Percentiles rank a stretch among this genome's conserved stretches.
Conservation (phyloP, 306 rosid genomes). For the Corylus heterophylla region DNA sequence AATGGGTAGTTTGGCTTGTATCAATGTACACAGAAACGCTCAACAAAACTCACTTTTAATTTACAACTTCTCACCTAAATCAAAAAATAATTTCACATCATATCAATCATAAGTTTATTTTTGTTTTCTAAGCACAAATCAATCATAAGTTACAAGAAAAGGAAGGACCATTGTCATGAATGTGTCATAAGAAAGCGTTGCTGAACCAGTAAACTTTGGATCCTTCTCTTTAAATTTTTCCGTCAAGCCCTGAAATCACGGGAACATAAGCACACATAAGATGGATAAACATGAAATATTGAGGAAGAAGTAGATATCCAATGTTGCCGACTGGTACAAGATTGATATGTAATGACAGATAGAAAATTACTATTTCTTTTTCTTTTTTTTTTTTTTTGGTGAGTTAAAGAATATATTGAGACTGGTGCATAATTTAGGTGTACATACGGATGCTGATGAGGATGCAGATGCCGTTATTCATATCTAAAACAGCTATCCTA, state of each 20-base stretch:
- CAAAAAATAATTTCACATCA: not conserved
- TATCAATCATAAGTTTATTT: constrained; percentile 51
- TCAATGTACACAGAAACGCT: not conserved
- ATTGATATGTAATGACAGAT: no score
- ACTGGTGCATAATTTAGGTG: no score
- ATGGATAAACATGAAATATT: not conserved
- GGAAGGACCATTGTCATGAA: constrained; percentile 86
- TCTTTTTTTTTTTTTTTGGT: no score
- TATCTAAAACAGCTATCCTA: no score
- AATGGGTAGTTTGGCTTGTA: not conserved
- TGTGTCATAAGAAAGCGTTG: constrained; percentile 57
- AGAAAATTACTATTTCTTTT: no score
- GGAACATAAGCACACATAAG: constrained; percentile 8
- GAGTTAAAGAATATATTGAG: no score
- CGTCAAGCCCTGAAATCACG: constrained; percentile 77
- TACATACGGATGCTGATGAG: no score
- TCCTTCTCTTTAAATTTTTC: constrained; percentile 92
- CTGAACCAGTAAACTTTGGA: constrained; percentile 56
- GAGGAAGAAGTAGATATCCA: not conserved
- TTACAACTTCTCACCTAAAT: not conserved
- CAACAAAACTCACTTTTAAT: not conserved
- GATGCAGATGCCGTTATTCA: no score
- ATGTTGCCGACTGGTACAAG: no score
- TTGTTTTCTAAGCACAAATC: constrained; percentile 19
- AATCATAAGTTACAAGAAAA: constrained; percentile 74